phyloP scores from a whole-genome alignment of 768 basidiomycete species.

The Leccinum uliginosum region DNA sequence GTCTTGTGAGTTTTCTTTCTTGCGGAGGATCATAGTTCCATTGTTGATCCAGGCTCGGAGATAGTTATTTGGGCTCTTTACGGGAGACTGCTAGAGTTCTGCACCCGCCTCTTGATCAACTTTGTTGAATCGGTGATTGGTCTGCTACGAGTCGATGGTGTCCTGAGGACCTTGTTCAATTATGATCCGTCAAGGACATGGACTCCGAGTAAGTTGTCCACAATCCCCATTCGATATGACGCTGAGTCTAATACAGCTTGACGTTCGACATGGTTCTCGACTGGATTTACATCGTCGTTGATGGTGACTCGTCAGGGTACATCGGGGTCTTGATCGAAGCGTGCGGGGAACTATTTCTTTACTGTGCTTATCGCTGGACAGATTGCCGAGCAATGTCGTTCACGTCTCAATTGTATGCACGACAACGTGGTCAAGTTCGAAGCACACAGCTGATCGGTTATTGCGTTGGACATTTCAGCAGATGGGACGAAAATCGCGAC shows the following conservation, averaged over 20 bases:
- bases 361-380: conserved; percentile 8
- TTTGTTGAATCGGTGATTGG: conserved; percentile 27
- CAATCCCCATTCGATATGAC: not conserved
- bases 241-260: conserved; percentile 14
- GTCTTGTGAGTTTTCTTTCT: conserved; percentile 39
- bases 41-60: conserved; percentile 1
- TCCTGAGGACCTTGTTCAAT: conserved; percentile 31
- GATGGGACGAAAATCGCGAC: no score
- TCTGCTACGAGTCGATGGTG: conserved; percentile 27
- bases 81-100: conserved; percentile 39
- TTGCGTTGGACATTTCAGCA: no score
- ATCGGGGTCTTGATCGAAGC: conserved; percentile 24
- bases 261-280: conserved; percentile 22
- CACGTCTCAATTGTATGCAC: conserved; percentile 45
- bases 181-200: conserved; percentile 30
- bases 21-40: not conserved
- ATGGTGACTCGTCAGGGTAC: conserved; percentile 20
- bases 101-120: conserved; percentile 38
- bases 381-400: conserved; percentile 40
- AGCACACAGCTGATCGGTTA: no score
- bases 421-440: no score
- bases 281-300: conserved; percentile 14
- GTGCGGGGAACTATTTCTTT: not conserved
- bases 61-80: conserved; percentile 59
- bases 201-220: conserved; percentile 39